Evolutionary conservation across 208 protist species (phyloP), one percentile per base, ranked within the genome.

Genomic region (Endotrypanum monterogeii): DNA sequence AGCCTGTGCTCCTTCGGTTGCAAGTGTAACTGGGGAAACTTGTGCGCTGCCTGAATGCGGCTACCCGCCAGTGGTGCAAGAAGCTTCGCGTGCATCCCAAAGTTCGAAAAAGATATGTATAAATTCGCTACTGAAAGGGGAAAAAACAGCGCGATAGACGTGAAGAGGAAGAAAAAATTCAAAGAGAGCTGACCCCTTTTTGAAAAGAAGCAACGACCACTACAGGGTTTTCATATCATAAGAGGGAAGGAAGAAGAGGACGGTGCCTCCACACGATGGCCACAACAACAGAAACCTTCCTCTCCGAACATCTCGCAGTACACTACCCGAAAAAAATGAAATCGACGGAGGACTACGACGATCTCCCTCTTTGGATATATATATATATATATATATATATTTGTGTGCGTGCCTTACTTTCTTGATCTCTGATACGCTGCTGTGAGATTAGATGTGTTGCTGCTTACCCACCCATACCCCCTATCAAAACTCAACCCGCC

Each of bases 1-100:
- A 67, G 52, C n/a, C 71, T 63, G 62, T 89, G 81, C 65, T 90
- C 63, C 23, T 68, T 67, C 12, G 85, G 66, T 11, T 79, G 67
- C 30, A 97, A 83, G 23, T 80, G 81, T 35, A 97, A 67, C 56
- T 94, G 89, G 11, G 93, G 93, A 71, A 97, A 96, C 69, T 89
- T 94, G 55, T 87, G 78, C 25, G 89, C 86, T 1, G 93, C 80
- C 57, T 72, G 56, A 50, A 96, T 72, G 0, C 89, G 83, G 65
- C 79, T 82, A 20, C 76, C 73, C 30, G 89, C 52, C 37, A 97
- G 74, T 25, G 88, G 85, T 0, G 89, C 73, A 5, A 97, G 83
- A 1, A 89, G 52, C 70, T 94, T 95, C 37, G 83, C 75, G 54
- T 90, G 85, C 93, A 97, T 97, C 3, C 32, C 11, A n/a, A 25